Evolutionary conservation across 306 rosid genomes (phyloP).

Genomic region (Begonia fuchsioides): DNA sequence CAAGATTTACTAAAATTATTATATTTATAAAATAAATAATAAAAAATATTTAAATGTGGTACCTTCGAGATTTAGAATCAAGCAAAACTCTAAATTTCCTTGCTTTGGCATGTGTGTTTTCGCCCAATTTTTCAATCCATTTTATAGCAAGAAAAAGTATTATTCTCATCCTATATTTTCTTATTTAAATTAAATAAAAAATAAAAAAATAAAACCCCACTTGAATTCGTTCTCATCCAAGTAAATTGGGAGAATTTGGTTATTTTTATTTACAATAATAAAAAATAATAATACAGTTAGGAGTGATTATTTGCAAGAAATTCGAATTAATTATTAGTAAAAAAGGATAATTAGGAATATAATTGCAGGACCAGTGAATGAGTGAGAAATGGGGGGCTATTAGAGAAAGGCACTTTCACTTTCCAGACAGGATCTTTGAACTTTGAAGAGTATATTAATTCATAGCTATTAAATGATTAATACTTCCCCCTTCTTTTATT

Average conservation of each 20-base stretch:
- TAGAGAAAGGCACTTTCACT: background rate
- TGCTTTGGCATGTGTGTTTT: constrained; percentile 8
- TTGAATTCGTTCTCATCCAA: constrained; percentile 7
- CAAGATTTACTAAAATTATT: too few relatives aligned
- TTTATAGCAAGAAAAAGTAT: constrained; percentile 6
- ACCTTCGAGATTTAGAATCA: too few relatives aligned
- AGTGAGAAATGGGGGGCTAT: background rate
- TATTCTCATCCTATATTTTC: background rate
- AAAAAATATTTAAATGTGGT: too few relatives aligned
- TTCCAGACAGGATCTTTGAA: background rate
- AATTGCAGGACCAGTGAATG: background rate
- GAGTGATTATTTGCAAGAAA: too few relatives aligned
- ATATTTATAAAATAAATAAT: too few relatives aligned
- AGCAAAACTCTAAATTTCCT: too few relatives aligned
- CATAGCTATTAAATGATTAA: background rate
- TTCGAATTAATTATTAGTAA: too few relatives aligned
- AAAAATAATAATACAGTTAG: background rate
- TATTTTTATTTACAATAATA: background rate
- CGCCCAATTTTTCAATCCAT: background rate
- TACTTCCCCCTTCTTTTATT: background rate
- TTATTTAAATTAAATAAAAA: constrained; percentile 1
- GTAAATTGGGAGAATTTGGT: constrained; percentile 2
- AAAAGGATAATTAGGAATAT: too few relatives aligned
- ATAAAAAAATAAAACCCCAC: background rate
- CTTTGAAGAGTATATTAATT: background rate